These are phyloP conservation scores for Solanum tacnaense DNA, from an alignment of 257 asterid genomes.

Conservation along the genomic window DNA sequence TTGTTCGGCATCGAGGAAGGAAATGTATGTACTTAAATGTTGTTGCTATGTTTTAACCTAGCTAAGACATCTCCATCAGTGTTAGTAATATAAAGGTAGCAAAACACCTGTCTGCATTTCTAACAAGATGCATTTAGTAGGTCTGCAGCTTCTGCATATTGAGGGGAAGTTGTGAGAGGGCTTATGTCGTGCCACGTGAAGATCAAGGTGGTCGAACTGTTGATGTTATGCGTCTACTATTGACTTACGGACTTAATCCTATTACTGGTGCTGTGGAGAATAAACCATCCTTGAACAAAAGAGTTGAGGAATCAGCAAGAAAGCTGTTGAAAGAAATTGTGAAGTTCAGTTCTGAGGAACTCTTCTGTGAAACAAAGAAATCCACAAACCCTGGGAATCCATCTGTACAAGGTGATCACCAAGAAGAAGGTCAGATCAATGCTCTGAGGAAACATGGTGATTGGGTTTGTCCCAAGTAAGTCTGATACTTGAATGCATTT, in stretches of 20 bases:
- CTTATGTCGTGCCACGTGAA: constrained; percentile 51
- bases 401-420: constrained; percentile 18
- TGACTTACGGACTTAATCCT: constrained; percentile 68
- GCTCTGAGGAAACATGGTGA: constrained; percentile 55
- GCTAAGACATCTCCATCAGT: neutral
- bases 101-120: neutral
- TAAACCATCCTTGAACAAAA: constrained; percentile 50
- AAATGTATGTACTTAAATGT: constrained; percentile 44
- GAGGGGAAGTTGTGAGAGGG: constrained; percentile 90
- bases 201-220: constrained; percentile 80
- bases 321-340: constrained; percentile 68
- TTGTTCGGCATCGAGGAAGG: constrained; percentile 69
- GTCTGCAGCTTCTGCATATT: constrained; percentile 82
- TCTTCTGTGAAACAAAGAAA: constrained; percentile 22
- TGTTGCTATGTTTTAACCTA: neutral
- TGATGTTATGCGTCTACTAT: constrained; percentile 74
- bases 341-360: constrained; percentile 25
- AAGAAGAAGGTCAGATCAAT: constrained; percentile 21
- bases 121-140: constrained; percentile 27
- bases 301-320: constrained; percentile 56
- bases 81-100: neutral
- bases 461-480: constrained; percentile 89
- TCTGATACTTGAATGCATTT: neutral
- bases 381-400: constrained; percentile 7
- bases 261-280: constrained; percentile 52